Base-by-base conservation (phyloP, 352 stramenopile species). In the Phytophthora crassamura region DNA sequence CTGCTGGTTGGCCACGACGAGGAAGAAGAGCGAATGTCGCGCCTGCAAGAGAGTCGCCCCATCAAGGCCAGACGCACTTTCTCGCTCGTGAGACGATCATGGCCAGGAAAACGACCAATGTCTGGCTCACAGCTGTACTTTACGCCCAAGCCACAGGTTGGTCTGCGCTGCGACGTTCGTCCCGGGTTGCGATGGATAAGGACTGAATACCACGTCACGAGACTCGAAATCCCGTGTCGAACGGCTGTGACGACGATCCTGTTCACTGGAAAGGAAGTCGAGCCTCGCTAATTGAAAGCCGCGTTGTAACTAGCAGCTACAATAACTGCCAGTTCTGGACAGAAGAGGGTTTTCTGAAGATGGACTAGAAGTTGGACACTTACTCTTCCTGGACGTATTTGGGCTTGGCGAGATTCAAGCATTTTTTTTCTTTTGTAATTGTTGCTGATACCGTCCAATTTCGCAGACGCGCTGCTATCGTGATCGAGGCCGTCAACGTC, bases 401-500 rank as follows among this genome's bases (percentile, higher is more conserved):
- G 53, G 33, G 25, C 25, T 30, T 30, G 25, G 4, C 25, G 25
- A 45, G 39, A 45, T 45, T 45, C 39, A 22, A 8, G 39, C 11
- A n/a, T n/a, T n/a, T n/a, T 22, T 33, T 42, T 39, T 9, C 18
- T 11, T 15, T 16, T 3, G 25, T 18, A 4, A 3, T 38, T 41
- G 25, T 30, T 34, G 38, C 4, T 54, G 7, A 45, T 30, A 5
- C 25, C 25, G 25, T 30, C 11, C 16, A 25, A 7, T 48, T 30
- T 16, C 45, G 7, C 42, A 81, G 77, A 5, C 67, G 48, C 22
- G 33, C 39, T 3, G 78, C 75, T 20, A 59, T 85, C 38, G 49
- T 50, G 15, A 63, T 83, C 40, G 78, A 84, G 50, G 62, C 54
- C 18, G 34, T 80, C 57, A 84, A 87, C 48, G 75, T 83, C 12